phyloP scores from a whole-genome alignment of 2,329 filamentous ascomycete genomes.

The Curvularia sp. region DNA sequence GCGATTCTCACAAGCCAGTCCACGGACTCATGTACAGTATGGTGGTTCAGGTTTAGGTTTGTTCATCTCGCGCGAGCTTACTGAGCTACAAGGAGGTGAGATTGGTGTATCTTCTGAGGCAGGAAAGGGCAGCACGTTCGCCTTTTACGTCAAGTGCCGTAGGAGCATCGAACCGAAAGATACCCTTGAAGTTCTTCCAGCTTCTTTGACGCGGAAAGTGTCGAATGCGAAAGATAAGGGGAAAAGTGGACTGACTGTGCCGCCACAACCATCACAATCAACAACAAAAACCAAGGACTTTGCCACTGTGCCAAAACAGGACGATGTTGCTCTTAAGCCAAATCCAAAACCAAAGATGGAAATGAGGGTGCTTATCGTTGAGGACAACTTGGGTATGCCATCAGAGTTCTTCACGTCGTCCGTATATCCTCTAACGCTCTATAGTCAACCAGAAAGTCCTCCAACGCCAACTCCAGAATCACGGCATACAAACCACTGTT shows the following conservation, averaged over 20 bases:
- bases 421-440: constrained; percentile 3
- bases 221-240: constrained; percentile 42
- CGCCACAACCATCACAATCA: constrained; percentile 9
- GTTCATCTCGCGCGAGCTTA: constrained; percentile 80
- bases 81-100: constrained; percentile 79
- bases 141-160: constrained; percentile 75
- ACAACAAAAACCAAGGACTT: constrained; percentile 48
- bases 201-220: constrained; percentile 35
- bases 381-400: constrained; percentile 48
- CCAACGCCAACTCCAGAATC: constrained; percentile 58
- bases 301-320: constrained; percentile 30
- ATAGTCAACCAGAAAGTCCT: constrained; percentile 59
- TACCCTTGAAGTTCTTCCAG: constrained; percentile 31
- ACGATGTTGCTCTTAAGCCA: constrained; percentile 9
- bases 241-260: constrained; percentile 14
- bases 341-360: constrained; percentile 23
- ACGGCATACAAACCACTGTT: constrained; percentile 55
- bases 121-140: constrained; percentile 75
- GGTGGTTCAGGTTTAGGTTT: constrained; percentile 80
- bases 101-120: constrained; percentile 75
- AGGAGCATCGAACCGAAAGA: constrained; percentile 56
- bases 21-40: constrained; percentile 78
- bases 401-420: background rate
- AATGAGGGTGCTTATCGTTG: constrained; percentile 53
- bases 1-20: constrained; percentile 78